phyloP scores from a whole-genome alignment of 176 grass and related monocot genomes.

The Oryza officinalis region DNA sequence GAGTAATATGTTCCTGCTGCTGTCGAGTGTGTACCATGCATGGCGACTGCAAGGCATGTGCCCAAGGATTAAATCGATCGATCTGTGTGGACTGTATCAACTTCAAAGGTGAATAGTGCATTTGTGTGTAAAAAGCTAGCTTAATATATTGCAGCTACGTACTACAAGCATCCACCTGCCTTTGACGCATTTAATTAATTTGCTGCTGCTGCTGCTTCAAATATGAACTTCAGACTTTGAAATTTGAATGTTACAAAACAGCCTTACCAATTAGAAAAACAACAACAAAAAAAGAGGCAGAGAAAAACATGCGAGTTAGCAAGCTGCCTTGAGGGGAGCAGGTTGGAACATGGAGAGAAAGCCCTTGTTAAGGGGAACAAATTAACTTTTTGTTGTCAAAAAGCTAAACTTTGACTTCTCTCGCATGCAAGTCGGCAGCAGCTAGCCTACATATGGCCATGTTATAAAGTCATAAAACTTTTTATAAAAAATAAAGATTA shows the following conservation, averaged over 20 bases:
- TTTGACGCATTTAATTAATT: not conserved
- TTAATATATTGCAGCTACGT: conserved; percentile 1
- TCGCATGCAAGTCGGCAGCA: not conserved
- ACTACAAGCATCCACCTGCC: not conserved
- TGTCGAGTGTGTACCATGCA: conserved; percentile 28
- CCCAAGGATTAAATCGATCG: conserved; percentile 28
- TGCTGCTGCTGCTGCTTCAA: not conserved
- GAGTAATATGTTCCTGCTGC: conserved; percentile 28
- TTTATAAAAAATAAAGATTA: too few relatives aligned
- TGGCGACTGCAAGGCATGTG: conserved; percentile 32
- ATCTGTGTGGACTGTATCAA: not conserved
- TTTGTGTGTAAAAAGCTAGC: not conserved
- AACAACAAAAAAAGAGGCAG: not conserved
- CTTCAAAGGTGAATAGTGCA: conserved; percentile 18
- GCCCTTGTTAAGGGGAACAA: not conserved
- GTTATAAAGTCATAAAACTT: too few relatives aligned
- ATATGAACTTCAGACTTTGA: not conserved
- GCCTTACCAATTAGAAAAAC: not conserved
- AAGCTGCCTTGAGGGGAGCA: not conserved
- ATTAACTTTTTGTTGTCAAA: not conserved
- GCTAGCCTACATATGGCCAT: not conserved
- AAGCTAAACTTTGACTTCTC: conserved; percentile 5
- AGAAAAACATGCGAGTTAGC: not conserved
- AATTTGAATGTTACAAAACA: not conserved
- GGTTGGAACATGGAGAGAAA: not conserved